Base-by-base conservation (phyloP, 768 basidiomycete genomes). In the Tricholoma hemisulphureum region DNA sequence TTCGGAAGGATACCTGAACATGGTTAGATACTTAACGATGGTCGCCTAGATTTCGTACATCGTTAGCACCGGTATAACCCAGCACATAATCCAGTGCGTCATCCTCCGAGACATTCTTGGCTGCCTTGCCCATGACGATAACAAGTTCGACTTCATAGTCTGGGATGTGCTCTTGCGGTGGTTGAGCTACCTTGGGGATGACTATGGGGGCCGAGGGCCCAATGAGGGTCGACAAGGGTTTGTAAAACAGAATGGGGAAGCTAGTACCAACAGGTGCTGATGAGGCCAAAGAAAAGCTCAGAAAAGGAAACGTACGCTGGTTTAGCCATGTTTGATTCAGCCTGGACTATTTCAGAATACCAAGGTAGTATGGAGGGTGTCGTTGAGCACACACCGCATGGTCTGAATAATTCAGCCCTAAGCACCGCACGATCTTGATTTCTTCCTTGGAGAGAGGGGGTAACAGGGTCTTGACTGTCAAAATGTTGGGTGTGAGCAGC, bases 51-150 rank as follows among this genome's bases (percentile, higher is more conserved):
- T 21, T 20, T 54, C 69, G 54, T 55, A 90, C 91, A 65, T 93
- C 91, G 66, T 93, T 93, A 4, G 84, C 88, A 2, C 78, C 87
- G 3, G 88, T 90, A 66, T 93, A 95, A 2, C 83, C 93, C 0
- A 95, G 80, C 16, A 95, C 88, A 63, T 93, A 93, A 68, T 94
- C 87, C 39, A 95, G 77, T 0, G 93, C 93, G 6, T 94, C 85
- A 1, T 77, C 84, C 67, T 91, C 90, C 0, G 84, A 80, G 21
- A 96, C 91, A 65, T 95, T 73, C 76, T 88, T 92, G 13, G 87
- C 87, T 1, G 85, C 68, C 67, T 89, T 92, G 37, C 93, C 92
- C 51, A 96, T 89, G 55, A 95, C 87, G 61, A 96, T 81, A 28
- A 83, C 85, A 26, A 93, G 73, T 62, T 93, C 91, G 54, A 87